Base-by-base conservation (phyloP, 2,329 filamentous ascomycete species). In the Setomelanomma holmii region DNA sequence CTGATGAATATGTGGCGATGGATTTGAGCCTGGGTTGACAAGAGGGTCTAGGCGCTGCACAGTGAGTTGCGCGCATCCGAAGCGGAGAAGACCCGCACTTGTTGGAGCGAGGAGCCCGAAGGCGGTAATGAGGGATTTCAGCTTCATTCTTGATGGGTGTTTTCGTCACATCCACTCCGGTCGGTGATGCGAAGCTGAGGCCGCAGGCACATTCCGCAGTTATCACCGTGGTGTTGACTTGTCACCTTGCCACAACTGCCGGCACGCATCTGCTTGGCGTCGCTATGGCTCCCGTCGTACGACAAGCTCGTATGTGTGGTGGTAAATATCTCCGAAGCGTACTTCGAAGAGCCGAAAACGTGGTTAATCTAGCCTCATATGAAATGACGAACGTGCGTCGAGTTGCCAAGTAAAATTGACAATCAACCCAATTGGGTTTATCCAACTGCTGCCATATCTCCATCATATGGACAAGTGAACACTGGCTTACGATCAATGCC, bases 1-100 rank as follows among this genome's bases (percentile, higher is more conserved):
- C 57, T 77, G 75, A 51, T 77, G 75, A 19, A 75, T 57, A 61
- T 77, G 75, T 1, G 73, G 64, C 4, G 72, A 74, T 20, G 66
- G 72, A n/a, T 66, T 56, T 21, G 58, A 40, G 11, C 75, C 75
- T 4, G 75, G 74, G 45, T 73, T 74, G 22, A 76, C 74, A 41
- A 70, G 50, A 3, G 49, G 65, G 49, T 45, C 65, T 24, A 68
- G 55, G 40, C 65, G 64, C 45, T 68, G 65, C 4, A 68, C 60
- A 14, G 65, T 64, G 20, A 64, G 52, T n/a, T 56, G 62, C 5
- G 65, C 51, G 44, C 65, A 68, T 27, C 65, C 65, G 39, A 68
- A 68, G 24, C 65, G 63, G 36, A 71, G 52, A 7, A 71, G 53
- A 5, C 56, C 56, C 21, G 68, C 68, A 16, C 52, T 56, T 6